Percentiles rank a stretch among this genome's conserved stretches.
Conservation (phyloP, 2,329 filamentous ascomycete genomes). For the Leptoxyphium fumago region DNA sequence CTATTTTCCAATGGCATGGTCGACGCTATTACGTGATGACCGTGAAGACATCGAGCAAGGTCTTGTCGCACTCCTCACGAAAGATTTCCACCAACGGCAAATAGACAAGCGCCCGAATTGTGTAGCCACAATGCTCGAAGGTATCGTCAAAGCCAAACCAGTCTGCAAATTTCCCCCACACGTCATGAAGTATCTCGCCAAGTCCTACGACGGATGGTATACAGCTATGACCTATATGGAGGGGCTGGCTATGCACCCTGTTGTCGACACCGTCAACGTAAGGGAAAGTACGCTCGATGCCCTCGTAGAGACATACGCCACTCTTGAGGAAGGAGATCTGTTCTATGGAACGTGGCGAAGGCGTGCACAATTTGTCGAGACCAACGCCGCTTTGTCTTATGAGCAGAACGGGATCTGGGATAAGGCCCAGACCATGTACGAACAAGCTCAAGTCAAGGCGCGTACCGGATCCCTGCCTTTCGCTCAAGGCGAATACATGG, state of each 20-base stretch:
- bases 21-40: conserved; percentile 73
- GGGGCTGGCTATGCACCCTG: conserved; percentile 69
- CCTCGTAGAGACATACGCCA: conserved; percentile 81
- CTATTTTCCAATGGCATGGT: conserved; percentile 89
- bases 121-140: conserved; percentile 80
- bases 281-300: conserved; percentile 93
- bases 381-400: conserved; percentile 90
- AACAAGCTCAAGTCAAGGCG: conserved; percentile 92
- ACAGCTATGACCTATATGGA: conserved; percentile 84
- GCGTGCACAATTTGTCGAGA: conserved; percentile 91
- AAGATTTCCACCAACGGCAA: conserved; percentile 89
- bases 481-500: conserved; percentile 91
- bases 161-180: conserved; percentile 88
- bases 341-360: conserved; percentile 97
- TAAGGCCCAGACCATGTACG: conserved; percentile 93
- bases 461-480: conserved; percentile 92
- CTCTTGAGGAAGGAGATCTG: conserved; percentile 84
- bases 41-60: conserved; percentile 80
- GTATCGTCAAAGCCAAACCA: conserved; percentile 68
- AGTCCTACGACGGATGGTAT: conserved; percentile 95
- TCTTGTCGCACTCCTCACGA: conserved; percentile 77
- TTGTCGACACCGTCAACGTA: conserved; percentile 69
- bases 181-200: conserved; percentile 86
- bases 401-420: conserved; percentile 99
- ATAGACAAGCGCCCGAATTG: conserved; percentile 93